phyloP scores from a whole-genome alignment of 2,329 filamentous ascomycete species.

The Chalara sp. region DNA sequence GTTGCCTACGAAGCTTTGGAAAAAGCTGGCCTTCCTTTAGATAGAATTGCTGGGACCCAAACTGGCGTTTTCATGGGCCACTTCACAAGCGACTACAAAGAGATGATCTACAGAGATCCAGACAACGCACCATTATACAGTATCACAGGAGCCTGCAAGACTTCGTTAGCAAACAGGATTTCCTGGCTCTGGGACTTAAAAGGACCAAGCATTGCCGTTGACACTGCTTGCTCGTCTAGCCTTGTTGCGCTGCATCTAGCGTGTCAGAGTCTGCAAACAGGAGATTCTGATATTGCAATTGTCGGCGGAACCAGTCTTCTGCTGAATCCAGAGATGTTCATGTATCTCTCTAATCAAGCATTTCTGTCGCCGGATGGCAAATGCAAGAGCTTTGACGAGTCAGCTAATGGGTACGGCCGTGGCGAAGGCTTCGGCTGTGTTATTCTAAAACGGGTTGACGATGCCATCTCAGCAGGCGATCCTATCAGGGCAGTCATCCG shows the following conservation, averaged over 20 bases:
- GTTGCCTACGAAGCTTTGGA: constrained; percentile 12
- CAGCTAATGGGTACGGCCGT: constrained; percentile 55
- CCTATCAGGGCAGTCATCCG: constrained; percentile 39
- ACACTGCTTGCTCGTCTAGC: constrained; percentile 40
- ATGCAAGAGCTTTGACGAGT: constrained; percentile 48
- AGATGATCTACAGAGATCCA: constrained; percentile 1
- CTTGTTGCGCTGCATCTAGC: constrained; percentile 37
- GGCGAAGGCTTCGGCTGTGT: constrained; percentile 56
- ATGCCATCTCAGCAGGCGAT: constrained; percentile 51
- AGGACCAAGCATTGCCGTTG: constrained; percentile 36
- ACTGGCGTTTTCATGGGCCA: constrained; percentile 8
- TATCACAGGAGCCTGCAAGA: not conserved
- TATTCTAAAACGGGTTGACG: constrained; percentile 49
- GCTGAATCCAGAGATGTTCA: too few species aligned
- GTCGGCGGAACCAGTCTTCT: constrained; percentile 10
- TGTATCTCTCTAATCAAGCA: too few species aligned
- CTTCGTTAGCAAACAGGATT: constrained; percentile 38
- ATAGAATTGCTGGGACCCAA: constrained; percentile 8
- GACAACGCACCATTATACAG: not conserved
- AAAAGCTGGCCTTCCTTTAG: constrained; percentile 6
- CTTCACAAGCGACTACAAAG: constrained; percentile 8
- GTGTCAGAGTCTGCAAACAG: constrained; percentile 33
- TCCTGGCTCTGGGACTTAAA: constrained; percentile 35
- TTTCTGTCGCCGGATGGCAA: constrained; percentile 25
- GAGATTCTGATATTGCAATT: constrained; percentile 29